Conservation (phyloP, 306 rosid genomes). For the Corylus heterophylla region DNA sequence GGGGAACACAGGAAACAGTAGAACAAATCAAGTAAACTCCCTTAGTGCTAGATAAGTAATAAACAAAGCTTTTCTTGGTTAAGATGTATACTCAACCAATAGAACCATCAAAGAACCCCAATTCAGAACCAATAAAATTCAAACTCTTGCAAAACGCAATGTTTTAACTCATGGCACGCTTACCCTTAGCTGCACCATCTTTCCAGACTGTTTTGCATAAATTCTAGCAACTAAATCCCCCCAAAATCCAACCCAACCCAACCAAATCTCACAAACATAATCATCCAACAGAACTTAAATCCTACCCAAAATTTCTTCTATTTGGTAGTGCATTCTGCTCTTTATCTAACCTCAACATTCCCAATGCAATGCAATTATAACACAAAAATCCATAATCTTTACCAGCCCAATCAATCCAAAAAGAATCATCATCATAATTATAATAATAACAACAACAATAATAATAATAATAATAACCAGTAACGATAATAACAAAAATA, state of each 20-base stretch:
- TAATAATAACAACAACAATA: not conserved
- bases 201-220: not conserved
- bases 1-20: too few relatives aligned
- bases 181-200: not conserved
- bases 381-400: not conserved
- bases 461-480: too few relatives aligned
- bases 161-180: constrained; percentile 1
- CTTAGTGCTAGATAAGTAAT: too few relatives aligned
- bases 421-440: not conserved
- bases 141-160: not conserved
- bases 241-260: constrained; percentile 13
- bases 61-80: too few relatives aligned
- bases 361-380: not conserved
- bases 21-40: too few relatives aligned
- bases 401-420: not conserved
- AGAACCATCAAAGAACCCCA: not conserved
- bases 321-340: not conserved
- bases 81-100: constrained; percentile 15
- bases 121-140: not conserved
- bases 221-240: constrained; percentile 12
- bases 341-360: constrained; percentile 2
- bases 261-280: constrained; percentile 23
- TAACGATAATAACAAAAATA: too few relatives aligned
- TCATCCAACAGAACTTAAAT: not conserved
- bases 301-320: constrained; percentile 9